Evolutionary conservation across 305 asterid genomes (phyloP), one percentile per base, ranked within the genome.

Genomic region (Euphrasia arctica): DNA sequence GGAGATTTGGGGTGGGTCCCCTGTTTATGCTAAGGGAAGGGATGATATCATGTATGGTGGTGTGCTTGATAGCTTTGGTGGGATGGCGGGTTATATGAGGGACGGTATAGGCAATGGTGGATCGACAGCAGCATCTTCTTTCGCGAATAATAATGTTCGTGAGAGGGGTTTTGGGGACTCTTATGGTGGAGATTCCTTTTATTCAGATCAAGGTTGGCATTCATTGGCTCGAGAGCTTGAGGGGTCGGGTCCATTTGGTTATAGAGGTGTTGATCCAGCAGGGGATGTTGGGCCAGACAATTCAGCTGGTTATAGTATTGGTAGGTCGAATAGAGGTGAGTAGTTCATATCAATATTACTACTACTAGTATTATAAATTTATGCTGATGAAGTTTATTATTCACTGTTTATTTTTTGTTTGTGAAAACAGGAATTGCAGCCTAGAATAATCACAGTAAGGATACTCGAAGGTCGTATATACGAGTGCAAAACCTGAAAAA

Each of bases 361-460:
- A 36, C 7, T 2, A 6, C 43, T 2, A 45, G 52, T 47, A 47
- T 47, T 6, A 18, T 18, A 13, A 11, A 0, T n/a, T 47, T 47
- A 47, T 47, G 15, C 15, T 12, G 43, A 65, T 41, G 54, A 62
- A 5, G 36, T 15, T 51, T 51, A 51, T 51, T 51, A 51, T 45
- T 69, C 47, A 49, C 45, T 36, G 22, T 58, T 65, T 54, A n/a
- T n/a, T n/a, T 15, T 4, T 73, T n/a, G n/a, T n/a, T 73, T 72
- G 49, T 68, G 34, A 61, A 54, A 67, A 52, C 86, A 85, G 91
- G 88, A 76, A 82, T 85, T 75, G 88, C 85, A 69, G 85, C 88
- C 58, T 85, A 85, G 82, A 80, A 67, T 45, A 72, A 48, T 67
- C 61, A 62, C 70, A 36, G 63, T 4, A 55, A 28, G 60, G 75